Evolutionary conservation across 129 eudicot species (phyloP).

Genomic region (Solidago caesia): DNA sequence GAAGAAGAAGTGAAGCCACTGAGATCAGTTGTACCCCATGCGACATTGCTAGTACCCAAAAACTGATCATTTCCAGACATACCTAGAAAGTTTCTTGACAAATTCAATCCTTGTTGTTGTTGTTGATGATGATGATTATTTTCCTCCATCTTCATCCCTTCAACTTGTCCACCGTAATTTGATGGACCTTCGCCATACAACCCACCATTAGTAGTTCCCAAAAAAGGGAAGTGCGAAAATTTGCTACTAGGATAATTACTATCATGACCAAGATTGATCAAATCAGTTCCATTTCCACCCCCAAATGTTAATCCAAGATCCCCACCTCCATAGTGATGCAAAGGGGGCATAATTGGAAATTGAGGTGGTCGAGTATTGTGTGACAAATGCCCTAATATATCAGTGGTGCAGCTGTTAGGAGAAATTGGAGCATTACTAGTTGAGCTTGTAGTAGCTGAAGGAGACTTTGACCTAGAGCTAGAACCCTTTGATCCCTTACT

Average conservation of each 20-base stretch:
- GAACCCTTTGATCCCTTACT: conserved; percentile 31
- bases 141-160: conserved; percentile 37
- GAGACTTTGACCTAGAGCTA: conserved; percentile 36
- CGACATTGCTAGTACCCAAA: conserved; percentile 34
- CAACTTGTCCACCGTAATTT: conserved; percentile 23
- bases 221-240: conserved; percentile 33
- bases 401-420: conserved; percentile 34
- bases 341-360: conserved; percentile 36
- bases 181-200: conserved; percentile 36
- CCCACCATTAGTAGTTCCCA: conserved; percentile 26
- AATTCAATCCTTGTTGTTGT: conserved; percentile 30
- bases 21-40: conserved; percentile 45
- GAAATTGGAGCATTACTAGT: conserved; percentile 29
- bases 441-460: conserved; percentile 30
- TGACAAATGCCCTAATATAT: conserved; percentile 25
- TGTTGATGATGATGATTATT: conserved; percentile 31
- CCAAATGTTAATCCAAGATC: conserved; percentile 34
- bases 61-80: conserved; percentile 36
- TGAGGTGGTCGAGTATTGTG: conserved; percentile 27
- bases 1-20: conserved; percentile 37
- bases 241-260: conserved; percentile 28
- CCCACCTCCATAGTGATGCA: conserved; percentile 40
- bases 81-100: conserved; percentile 36
- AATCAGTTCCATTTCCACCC: conserved; percentile 29
- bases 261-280: conserved; percentile 26